Evolutionary conservation across 1,284 basidiomycete species (phyloP).

Genomic region (Ganoderma resinaceum): DNA sequence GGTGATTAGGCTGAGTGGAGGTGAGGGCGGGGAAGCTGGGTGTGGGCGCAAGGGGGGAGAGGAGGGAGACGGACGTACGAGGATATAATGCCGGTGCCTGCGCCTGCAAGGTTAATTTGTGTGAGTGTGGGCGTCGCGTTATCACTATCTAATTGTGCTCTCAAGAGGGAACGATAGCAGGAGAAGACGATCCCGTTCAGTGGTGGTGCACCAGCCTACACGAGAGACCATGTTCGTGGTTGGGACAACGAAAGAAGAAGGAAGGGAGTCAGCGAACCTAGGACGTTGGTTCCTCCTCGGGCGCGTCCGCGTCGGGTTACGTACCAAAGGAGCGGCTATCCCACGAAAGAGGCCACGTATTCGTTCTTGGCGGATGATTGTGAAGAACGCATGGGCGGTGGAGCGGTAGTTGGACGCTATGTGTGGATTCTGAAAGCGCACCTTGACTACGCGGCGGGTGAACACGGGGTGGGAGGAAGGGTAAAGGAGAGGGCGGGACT

Average conservation of each 20-base stretch:
- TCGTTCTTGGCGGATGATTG: slow-evolving; percentile 72
- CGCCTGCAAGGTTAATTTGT: slow-evolving; percentile 80
- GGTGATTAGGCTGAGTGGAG: slow-evolving; percentile 65
- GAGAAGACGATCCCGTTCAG: slow-evolving; percentile 82
- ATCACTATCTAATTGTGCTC: slow-evolving; percentile 56
- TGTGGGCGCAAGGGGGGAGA: neutral
- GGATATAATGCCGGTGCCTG: slow-evolving; percentile 77
- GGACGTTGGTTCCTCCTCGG: neutral
- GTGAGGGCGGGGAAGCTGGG: neutral
- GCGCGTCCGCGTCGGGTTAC: slow-evolving; percentile 31
- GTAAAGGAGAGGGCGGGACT: slow-evolving; percentile 24
- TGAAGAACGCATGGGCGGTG: slow-evolving; percentile 65
- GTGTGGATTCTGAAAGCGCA: slow-evolving; percentile 72
- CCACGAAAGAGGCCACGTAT: slow-evolving; percentile 76
- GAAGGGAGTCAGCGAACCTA: slow-evolving; percentile 6
- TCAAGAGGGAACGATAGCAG: slow-evolving; percentile 75
- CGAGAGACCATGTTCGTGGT: slow-evolving; percentile 2
- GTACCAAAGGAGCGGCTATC: slow-evolving; percentile 73
- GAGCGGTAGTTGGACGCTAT: slow-evolving; percentile 63
- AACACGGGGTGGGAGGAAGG: neutral
- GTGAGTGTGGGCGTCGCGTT: slow-evolving; percentile 60
- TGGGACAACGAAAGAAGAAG: neutral
- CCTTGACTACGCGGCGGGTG: slow-evolving; percentile 61
- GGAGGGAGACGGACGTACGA: slow-evolving; percentile 58
- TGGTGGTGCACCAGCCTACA: slow-evolving; percentile 69